Evolutionary conservation across 345 rosid genomes (phyloP).

Genomic region (Populus nigra): DNA sequence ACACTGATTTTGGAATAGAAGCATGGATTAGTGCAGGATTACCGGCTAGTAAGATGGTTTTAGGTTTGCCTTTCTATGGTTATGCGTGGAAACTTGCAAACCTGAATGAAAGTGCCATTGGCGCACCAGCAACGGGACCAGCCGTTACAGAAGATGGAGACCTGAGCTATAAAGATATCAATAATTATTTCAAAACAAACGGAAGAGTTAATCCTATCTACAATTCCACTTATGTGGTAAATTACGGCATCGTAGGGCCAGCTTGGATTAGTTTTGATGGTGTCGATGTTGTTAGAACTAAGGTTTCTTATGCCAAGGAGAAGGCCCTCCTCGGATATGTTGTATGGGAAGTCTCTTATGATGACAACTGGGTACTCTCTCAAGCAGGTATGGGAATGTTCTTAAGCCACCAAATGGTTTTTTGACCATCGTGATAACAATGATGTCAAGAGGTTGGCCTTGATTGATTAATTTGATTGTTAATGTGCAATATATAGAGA

Average conservation of each 20-base stretch:
- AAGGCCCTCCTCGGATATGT: conserved; percentile 38
- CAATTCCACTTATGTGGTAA: conserved; percentile 28
- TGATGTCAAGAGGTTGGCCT: too few relatives aligned
- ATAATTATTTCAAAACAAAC: conserved; percentile 22
- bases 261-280: conserved; percentile 47
- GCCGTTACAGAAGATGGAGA: conserved; percentile 12
- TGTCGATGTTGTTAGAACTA: conserved; percentile 30
- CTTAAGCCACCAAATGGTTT: background rate
- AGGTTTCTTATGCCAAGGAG: conserved; percentile 39
- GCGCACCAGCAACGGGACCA: conserved; percentile 9
- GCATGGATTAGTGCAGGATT: conserved; percentile 31
- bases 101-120: conserved; percentile 8
- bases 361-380: conserved; percentile 46
- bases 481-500: too few relatives aligned
- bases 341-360: conserved; percentile 28
- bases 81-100: conserved; percentile 26
- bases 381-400: conserved; percentile 21
- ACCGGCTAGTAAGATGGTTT: conserved; percentile 24
- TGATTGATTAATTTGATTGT: background rate
- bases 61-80: conserved; percentile 37
- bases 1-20: conserved; percentile 23
- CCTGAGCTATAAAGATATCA: conserved; percentile 21
- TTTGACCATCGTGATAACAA: too few relatives aligned
- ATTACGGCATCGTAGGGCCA: conserved; percentile 11
- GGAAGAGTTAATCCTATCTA: conserved; percentile 28